Evolutionary conservation across 1,139 yeast genomes (phyloP).

Genomic region (Yamadazyma buinensis): DNA sequence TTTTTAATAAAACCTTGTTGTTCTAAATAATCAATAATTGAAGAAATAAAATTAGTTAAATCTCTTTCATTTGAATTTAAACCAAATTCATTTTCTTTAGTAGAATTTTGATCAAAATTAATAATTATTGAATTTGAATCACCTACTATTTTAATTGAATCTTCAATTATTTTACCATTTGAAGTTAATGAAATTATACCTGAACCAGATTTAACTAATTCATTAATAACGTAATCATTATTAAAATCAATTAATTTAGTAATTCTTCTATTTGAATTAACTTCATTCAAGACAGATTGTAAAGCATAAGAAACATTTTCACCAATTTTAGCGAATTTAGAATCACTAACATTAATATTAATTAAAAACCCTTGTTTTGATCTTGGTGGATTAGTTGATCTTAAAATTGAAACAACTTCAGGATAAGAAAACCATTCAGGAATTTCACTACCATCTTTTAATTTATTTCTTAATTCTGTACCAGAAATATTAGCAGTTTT

Average conservation of each 20-base stretch:
- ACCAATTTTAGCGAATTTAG: slow-evolving; percentile 31
- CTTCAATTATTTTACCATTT: slow-evolving; percentile 8
- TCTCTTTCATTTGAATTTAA: slow-evolving; percentile 13
- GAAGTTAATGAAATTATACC: slow-evolving; percentile 63
- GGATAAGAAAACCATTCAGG: slow-evolving; percentile 98
- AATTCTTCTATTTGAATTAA: slow-evolving; percentile 81
- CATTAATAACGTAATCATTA: slow-evolving; percentile 65
- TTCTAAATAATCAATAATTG: slow-evolving; percentile 66
- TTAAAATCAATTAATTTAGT: slow-evolving; percentile 57
- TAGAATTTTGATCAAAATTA: slow-evolving; percentile 10
- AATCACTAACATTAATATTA: slow-evolving; percentile 37
- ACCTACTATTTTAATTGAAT: slow-evolving; percentile 47
- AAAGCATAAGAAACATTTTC: slow-evolving; percentile 70
- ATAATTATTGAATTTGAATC: slow-evolving; percentile 30
- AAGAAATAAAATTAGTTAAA: slow-evolving; percentile 55
- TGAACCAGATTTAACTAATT: slow-evolving; percentile 84
- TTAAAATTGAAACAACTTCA: slow-evolving; percentile 85
- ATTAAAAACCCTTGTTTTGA: slow-evolving; percentile 81
- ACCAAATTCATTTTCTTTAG: slow-evolving; percentile 13
- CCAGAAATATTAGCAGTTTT: slow-evolving; percentile 92
- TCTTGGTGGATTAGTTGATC: slow-evolving; percentile 94
- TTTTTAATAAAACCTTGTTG: slow-evolving; percentile 59
- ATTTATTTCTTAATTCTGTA: slow-evolving; percentile 85
- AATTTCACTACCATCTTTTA: slow-evolving; percentile 81
- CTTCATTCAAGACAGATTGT: slow-evolving; percentile 87